These are phyloP conservation scores for Rutstroemia sydowiana DNA, from an alignment of 2,329 filamentous ascomycete species.

Conservation along the genomic window DNA sequence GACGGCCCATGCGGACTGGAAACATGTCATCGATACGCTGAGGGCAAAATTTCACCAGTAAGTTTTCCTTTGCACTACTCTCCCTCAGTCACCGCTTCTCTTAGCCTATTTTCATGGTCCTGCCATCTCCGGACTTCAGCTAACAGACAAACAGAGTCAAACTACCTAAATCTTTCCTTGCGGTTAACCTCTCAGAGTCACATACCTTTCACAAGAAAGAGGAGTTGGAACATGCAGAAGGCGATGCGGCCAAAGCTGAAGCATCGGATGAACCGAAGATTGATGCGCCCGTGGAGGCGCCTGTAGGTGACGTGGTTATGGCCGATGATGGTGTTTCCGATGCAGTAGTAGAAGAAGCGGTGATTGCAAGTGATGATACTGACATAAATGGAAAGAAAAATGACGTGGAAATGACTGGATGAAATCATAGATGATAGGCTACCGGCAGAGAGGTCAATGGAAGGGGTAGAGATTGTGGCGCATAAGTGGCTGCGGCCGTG, in stretches of 20 bases:
- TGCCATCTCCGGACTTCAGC: background rate
- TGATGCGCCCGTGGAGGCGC: no score
- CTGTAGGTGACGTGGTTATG: background rate
- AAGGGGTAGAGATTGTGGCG: no score
- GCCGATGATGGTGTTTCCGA: background rate
- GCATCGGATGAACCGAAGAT: background rate
- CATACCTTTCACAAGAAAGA: conserved; percentile 31
- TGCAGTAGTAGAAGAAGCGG: background rate
- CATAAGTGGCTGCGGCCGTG: no score
- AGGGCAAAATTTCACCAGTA: conserved; percentile 93
- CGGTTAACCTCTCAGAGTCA: conserved; percentile 31
- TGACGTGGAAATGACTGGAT: no score
- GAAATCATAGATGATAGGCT: no score
- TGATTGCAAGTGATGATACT: background rate
- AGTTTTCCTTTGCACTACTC: conserved; percentile 29
- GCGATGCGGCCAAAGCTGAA: background rate
- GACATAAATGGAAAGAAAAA: no score
- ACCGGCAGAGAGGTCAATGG: no score
- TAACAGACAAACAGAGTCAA: conserved; percentile 26
- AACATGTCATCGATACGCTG: conserved; percentile 90
- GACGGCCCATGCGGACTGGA: conserved; percentile 90
- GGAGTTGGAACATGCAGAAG: conserved; percentile 4
- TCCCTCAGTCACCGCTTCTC: background rate
- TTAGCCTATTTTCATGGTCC: background rate
- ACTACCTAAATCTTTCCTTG: conserved; percentile 31